Conservation (phyloP, 2,329 filamentous ascomycete genomes). For the Seiridium cupressi region DNA sequence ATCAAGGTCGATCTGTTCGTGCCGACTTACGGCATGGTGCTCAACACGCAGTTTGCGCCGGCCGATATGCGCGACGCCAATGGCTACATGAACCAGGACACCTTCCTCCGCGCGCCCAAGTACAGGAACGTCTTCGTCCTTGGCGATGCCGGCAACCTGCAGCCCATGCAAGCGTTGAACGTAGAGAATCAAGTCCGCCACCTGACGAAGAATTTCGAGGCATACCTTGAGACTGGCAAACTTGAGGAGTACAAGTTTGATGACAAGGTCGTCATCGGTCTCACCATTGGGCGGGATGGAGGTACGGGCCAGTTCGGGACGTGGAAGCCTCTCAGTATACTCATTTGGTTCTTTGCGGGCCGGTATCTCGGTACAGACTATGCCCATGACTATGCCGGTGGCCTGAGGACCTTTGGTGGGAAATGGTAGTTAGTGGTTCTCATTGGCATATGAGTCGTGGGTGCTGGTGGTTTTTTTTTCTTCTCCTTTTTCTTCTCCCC, state of each 20-base stretch:
- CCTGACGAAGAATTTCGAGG: constrained; percentile 29
- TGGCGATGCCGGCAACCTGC: constrained; percentile 42
- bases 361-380: constrained; percentile 34
- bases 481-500: too few species aligned
- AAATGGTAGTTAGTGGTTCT: not conserved
- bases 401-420: constrained; percentile 11
- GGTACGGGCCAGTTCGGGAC: constrained; percentile 36
- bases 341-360: constrained; percentile 36
- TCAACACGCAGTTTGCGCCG: constrained; percentile 45
- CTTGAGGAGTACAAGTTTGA: constrained; percentile 28
- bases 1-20: constrained; percentile 45
- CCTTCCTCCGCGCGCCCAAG: constrained; percentile 31
- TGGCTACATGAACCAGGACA: constrained; percentile 35
- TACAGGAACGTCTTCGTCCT: constrained; percentile 41
- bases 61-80: constrained; percentile 30
- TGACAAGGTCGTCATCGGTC: constrained; percentile 28
- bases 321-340: constrained; percentile 34
- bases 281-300: constrained; percentile 38
- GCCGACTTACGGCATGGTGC: constrained; percentile 41
- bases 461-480: too few species aligned
- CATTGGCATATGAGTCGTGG: too few species aligned
- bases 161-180: constrained; percentile 28
- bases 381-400: constrained; percentile 26
- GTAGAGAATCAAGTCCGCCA: constrained; percentile 32
- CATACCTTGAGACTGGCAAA: constrained; percentile 27